Percentiles rank a stretch among this genome's conserved stretches.
Evolutionary conservation across 495 filamentous ascomycete genomes (phyloP).

Genomic region (Aspergillus leporis): DNA sequence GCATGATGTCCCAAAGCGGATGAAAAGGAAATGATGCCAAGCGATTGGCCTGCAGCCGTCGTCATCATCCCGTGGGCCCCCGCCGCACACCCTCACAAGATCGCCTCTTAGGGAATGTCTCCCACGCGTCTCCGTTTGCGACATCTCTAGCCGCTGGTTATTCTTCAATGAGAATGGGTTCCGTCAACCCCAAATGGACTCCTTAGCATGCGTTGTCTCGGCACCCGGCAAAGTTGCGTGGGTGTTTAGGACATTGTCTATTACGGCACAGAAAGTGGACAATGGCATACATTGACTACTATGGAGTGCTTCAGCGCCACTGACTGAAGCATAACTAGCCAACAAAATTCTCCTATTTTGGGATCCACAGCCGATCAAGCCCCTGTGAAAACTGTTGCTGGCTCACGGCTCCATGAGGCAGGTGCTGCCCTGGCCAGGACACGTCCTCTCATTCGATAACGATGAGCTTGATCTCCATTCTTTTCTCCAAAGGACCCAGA

Average conservation of each 20-base stretch:
- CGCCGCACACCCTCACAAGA: slow-evolving; percentile 5
- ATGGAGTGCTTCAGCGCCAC: slow-evolving; percentile 1
- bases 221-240: neutral
- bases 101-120: slow-evolving; percentile 6
- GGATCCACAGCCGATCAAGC: slow-evolving; percentile 11
- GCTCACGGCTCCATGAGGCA: slow-evolving; percentile 3
- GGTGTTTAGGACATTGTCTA: neutral
- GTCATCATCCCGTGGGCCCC: slow-evolving; percentile 18
- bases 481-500: slow-evolving; percentile 9
- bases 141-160: neutral
- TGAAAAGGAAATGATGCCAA: slow-evolving; percentile 1
- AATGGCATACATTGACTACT: neutral
- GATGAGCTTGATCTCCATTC: slow-evolving; percentile 5
- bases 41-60: slow-evolving; percentile 10
- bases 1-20: slow-evolving; percentile 3
- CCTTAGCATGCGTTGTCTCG: neutral
- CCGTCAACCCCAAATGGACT: neutral
- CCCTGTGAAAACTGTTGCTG: slow-evolving; percentile 9
- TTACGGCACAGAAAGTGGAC: neutral
- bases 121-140: slow-evolving; percentile 12
- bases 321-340: neutral
- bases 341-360: slow-evolving; percentile 8
- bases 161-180: neutral
- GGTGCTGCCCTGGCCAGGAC: slow-evolving; percentile 5
- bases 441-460: slow-evolving; percentile 12